A percentile compares a stretch with the other conserved stretches of the same genome.
These are phyloP conservation scores for Syzygium aqueum DNA, from an alignment of 345 rosid species.

Conservation along the genomic window DNA sequence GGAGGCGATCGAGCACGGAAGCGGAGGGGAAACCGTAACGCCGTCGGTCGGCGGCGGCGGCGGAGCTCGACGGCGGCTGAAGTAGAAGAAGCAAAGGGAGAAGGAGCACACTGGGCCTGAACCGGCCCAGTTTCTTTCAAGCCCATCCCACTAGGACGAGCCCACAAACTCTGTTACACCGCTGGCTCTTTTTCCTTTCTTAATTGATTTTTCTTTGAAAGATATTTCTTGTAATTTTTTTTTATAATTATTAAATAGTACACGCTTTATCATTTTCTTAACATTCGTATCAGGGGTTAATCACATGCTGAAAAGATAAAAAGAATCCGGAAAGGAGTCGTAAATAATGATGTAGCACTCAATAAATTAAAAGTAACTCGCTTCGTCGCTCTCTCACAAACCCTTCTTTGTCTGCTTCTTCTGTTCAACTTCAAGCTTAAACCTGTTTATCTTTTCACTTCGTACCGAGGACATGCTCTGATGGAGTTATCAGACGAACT, in stretches of 20 bases:
- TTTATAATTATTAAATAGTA: conserved; percentile 3
- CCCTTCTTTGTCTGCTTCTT: too few species aligned
- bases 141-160: background rate
- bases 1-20: background rate
- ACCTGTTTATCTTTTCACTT: too few species aligned
- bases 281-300: background rate
- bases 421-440: too few species aligned
- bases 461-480: too few species aligned
- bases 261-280: background rate
- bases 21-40: background rate
- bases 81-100: background rate
- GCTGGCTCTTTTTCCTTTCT: conserved; percentile 11
- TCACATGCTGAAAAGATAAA: background rate
- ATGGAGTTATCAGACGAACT: too few species aligned
- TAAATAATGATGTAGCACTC: background rate
- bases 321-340: background rate
- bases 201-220: background rate
- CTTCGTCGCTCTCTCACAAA: too few species aligned
- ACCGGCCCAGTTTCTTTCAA: background rate
- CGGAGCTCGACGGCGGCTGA: background rate
- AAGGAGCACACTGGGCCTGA: background rate
- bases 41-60: background rate
- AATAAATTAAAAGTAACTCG: too few species aligned
- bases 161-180: background rate
- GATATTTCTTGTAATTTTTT: background rate